phyloP scores from a whole-genome alignment of 345 rosid species.

The Barbarea vulgaris region DNA sequence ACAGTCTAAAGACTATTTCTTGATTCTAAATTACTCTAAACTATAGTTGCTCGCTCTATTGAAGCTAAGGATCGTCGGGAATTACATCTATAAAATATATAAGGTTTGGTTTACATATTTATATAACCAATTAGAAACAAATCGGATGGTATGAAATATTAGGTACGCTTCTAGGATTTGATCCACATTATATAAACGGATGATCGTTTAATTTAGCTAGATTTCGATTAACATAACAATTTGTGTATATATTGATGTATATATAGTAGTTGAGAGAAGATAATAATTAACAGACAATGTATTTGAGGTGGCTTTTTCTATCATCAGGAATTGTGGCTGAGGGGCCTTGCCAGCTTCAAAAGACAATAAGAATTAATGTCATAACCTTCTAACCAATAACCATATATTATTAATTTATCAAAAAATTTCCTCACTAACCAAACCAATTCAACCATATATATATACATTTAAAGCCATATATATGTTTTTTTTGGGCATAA shows the following conservation, averaged over 20 bases:
- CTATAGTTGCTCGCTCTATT: not conserved
- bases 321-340: constrained; percentile 16
- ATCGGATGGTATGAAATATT: not conserved
- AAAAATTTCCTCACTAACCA: not conserved
- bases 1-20: not conserved
- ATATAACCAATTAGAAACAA: not conserved
- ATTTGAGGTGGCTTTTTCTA: constrained; percentile 27
- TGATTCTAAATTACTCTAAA: not conserved
- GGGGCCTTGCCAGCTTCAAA: constrained; percentile 36
- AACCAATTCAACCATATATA: not conserved
- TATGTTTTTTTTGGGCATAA: not conserved
- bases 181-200: not conserved
- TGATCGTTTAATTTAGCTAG: constrained; percentile 3
- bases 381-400: constrained; percentile 35
- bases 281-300: constrained; percentile 2
- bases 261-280: constrained; percentile 18
- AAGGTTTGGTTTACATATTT: not conserved
- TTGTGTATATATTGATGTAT: not conserved
- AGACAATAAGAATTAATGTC: constrained; percentile 11
- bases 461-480: not conserved
- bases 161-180: not conserved
- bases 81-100: not conserved
- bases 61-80: not conserved
- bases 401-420: constrained; percentile 11
- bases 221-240: not conserved